Evolutionary conservation across 78 protist species (phyloP).

Genomic region (Blattamonas nauphoetae): DNA sequence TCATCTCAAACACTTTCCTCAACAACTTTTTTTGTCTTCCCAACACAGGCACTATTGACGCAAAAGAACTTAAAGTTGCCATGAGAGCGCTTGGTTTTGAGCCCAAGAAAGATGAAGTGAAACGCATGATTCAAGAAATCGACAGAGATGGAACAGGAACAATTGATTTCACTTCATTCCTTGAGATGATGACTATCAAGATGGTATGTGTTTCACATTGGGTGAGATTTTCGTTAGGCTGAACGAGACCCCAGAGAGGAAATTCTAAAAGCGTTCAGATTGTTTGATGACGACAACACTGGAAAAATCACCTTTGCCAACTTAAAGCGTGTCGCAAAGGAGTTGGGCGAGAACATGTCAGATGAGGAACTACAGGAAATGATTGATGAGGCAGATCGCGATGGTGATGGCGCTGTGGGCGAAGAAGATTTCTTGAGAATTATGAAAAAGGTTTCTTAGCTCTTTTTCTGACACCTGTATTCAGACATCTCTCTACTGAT

Average conservation of each 20-base stretch:
- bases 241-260: conserved; percentile 59
- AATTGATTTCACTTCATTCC: conserved; percentile 71
- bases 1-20: no score
- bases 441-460: conserved; percentile 60
- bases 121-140: conserved; percentile 63
- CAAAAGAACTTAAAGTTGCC: conserved; percentile 83
- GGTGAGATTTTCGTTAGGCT: neutral
- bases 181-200: conserved; percentile 77
- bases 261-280: conserved; percentile 58
- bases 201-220: conserved; percentile 31
- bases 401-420: conserved; percentile 68
- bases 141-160: conserved; percentile 68
- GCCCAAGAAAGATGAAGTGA: conserved; percentile 75
- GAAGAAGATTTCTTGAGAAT: conserved; percentile 75
- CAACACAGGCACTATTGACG: conserved; percentile 67
- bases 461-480: no score
- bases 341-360: conserved; percentile 71
- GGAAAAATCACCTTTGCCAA: conserved; percentile 51
- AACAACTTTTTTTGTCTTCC: conserved; percentile 16
- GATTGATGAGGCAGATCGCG: conserved; percentile 83
- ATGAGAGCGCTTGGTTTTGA: conserved; percentile 91
- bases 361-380: conserved; percentile 81
- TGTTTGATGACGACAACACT: conserved; percentile 60
- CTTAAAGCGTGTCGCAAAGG: conserved; percentile 45
- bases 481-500: no score